Conservation (phyloP, 345 rosid species). For the Eutrema heterophyllum region DNA sequence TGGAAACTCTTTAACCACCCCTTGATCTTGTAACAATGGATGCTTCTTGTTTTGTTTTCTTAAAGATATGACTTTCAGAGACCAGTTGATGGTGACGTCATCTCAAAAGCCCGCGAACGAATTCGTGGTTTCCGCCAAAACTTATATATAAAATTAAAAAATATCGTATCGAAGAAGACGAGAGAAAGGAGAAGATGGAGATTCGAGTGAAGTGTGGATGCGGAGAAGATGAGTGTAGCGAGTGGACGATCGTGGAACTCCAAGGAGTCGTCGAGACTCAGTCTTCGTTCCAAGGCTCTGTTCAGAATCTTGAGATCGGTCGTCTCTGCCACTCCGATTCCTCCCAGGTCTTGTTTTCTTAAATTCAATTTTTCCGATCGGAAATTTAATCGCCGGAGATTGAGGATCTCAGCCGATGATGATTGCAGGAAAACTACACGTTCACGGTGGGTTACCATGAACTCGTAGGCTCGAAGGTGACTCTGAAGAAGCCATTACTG, state of each 20-base stretch:
- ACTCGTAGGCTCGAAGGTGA: conserved; percentile 50
- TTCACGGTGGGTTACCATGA: conserved; percentile 87
- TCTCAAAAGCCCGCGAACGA: conserved; percentile 17
- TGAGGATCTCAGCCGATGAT: background rate
- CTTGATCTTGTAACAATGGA: background rate
- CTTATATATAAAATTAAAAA: background rate
- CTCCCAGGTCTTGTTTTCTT: conserved; percentile 50
- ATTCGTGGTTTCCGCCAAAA: conserved; percentile 21
- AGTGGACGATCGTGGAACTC: conserved; percentile 83
- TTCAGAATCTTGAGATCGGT: conserved; percentile 80
- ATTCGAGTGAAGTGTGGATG: conserved; percentile 77
- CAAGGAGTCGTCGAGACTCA: conserved; percentile 81
- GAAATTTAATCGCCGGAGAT: background rate
- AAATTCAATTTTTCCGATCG: background rate
- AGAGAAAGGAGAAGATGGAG: conserved; percentile 47
- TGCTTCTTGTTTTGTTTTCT: background rate
- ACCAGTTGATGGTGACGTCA: conserved; percentile 7
- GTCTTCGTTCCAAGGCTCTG: conserved; percentile 46
- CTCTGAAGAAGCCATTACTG: conserved; percentile 63
- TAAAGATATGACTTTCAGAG: background rate
- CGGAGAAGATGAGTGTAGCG: conserved; percentile 64
- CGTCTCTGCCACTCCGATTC: conserved; percentile 60
- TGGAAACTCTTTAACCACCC: background rate
- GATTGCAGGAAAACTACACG: conserved; percentile 57
- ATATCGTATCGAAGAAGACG: no score